Conservation (phyloP, 192 early-diverging fungal genomes). For the Kappamyces sp. region DNA sequence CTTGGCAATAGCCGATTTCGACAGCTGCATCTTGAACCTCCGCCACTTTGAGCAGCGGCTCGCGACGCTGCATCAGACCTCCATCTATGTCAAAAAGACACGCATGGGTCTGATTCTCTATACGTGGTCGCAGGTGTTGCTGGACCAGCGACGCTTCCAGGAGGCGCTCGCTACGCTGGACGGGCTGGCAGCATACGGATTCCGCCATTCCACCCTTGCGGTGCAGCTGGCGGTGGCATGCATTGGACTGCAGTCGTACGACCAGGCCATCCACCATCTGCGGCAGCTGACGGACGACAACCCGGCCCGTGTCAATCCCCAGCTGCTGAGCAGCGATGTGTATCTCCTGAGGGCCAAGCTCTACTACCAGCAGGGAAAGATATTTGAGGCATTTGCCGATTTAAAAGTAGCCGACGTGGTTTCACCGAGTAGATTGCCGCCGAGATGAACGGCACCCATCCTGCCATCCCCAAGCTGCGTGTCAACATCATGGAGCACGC, state of each 20-base stretch:
- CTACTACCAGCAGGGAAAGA: conserved; percentile 28
- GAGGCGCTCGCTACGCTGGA: conserved; percentile 34
- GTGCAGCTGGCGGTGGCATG: conserved; percentile 18
- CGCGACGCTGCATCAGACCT: background rate
- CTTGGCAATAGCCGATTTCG: conserved; percentile 29
- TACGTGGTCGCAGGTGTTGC: conserved; percentile 37
- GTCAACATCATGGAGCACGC: conserved; percentile 30
- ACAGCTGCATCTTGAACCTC: conserved; percentile 33
- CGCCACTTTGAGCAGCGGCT: background rate
- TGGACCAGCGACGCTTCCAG: conserved; percentile 39
- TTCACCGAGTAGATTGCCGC: conserved; percentile 15
- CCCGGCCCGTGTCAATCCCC: conserved; percentile 10
- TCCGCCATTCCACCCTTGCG: conserved; percentile 19
- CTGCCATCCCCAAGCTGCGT: conserved; percentile 32
- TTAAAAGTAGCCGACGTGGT: conserved; percentile 18
- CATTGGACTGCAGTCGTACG: conserved; percentile 28
- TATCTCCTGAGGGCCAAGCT: conserved; percentile 44
- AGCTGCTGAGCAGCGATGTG: conserved; percentile 18
- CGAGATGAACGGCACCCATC: conserved; percentile 28
- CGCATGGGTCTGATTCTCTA: conserved; percentile 9
- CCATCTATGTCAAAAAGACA: background rate
- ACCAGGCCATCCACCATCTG: conserved; percentile 33
- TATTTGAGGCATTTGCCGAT: conserved; percentile 23
- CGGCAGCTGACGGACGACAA: conserved; percentile 29
- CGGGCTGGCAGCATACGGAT: conserved; percentile 16